Base-by-base conservation (phyloP, 148 eudicot genomes). In the Rhododendron ovatum region DNA sequence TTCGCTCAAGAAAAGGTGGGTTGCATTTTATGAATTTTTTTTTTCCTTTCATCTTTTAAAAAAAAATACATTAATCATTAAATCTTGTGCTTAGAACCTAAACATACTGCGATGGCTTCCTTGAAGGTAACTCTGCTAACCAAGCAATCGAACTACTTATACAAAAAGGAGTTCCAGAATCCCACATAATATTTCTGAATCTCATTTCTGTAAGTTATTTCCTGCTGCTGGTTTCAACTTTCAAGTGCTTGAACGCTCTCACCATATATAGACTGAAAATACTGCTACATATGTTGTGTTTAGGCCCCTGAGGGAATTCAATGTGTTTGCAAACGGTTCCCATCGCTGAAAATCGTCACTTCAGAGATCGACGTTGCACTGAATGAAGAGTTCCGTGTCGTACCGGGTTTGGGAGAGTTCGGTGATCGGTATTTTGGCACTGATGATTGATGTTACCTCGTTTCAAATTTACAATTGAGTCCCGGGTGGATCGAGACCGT, bases 361-460 rank as follows among this genome's bases (percentile, higher is more conserved):
- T 96, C 99, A 18, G 99, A 96, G 93, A 96, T 96, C 82, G 99
- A 96, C 83, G 93, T 77, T 51, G 91, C 92, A 8, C 80, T 95
- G 85, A 96, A 96, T 75, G 95, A 93, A 75, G 99, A 96, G 85
- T 96, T 48, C 82, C 98, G 96, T 51, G 99, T 96, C 79, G 93
- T 95, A 88, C 99, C 99, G 17, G 99, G 99, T 47, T 12, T 96
- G 92, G 99, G 99, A 41, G 99, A 96, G 88, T 96, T 96, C 78
- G 99, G 99, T 41, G 99, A 96, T 75, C 99, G 99, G 73, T 96
- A 96, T 88, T 96, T 96, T 86, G 99, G 99, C 86, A 96, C 99
- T 53, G 99, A 95, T 86, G 97, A 96, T 88, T 95, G 87, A 90
- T n/a, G 20, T 65, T 50, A 51, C 30, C 9, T 83, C 2, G 15